Base-by-base conservation (phyloP, 2,329 filamentous ascomycete genomes). In the Fusarium sp. region DNA sequence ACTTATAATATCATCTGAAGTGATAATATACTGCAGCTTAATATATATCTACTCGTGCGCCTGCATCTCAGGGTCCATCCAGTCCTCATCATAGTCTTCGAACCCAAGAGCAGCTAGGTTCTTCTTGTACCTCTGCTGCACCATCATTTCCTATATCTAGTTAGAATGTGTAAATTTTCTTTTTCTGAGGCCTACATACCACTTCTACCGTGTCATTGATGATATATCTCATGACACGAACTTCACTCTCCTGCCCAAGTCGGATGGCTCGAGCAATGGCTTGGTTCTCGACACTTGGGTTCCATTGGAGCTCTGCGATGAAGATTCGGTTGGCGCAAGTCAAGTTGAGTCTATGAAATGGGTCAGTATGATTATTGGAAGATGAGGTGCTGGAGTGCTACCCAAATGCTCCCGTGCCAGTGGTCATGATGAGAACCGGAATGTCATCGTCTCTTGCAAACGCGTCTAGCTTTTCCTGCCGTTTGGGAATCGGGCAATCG, bases 271-370 rank as follows among this genome's bases (percentile, higher is more conserved):
- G 80, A 0, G 83, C 86, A 14, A 90, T 84, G 0, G 88, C 88
- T 64, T 90, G 88, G 14, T 83, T 84, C 66, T 89, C 88, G 0
- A 88, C 84, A 3, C 83, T 85, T 0, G 87, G 88, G 42, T 89
- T 90, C 87, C 88, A 90, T 29, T 90, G 88, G 0, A 86, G 84
- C 59, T 90, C 88, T 0, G 89, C 78, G 4, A 90, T 84, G 66
- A 87, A 87, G 0, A 90, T 83, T 0, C 84, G 82, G 50, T 85
- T 87, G 0, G 87, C 87, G 0, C 81, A 81, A 0, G 85, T 84
- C 4, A 89, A 80, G n/a, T 89, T 88, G 0, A 89, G 68, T 11
- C 86, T 86, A 6, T 1, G 0, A 5, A 5, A 2, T 16, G 1
- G 11, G 6, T 7, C 1, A 9, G 68, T 81, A 59, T 5, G 16